These are phyloP conservation scores for Lanzia echinophila DNA, from an alignment of 2,329 filamentous ascomycete species.

Conservation along the genomic window DNA sequence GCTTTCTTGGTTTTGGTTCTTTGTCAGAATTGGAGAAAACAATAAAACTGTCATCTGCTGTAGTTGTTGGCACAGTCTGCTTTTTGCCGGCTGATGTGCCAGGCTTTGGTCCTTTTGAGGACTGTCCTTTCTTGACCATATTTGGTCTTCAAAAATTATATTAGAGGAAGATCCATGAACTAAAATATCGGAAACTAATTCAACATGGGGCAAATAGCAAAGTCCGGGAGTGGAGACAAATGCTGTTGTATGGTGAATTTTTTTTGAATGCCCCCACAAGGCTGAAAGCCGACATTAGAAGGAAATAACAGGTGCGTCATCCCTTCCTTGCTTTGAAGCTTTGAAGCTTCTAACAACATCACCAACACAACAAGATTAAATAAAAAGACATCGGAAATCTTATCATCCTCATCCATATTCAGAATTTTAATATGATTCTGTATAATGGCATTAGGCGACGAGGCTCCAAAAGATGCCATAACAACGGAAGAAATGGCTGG, in stretches of 20 bases:
- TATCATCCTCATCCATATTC: not conserved
- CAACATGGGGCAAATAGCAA: not conserved
- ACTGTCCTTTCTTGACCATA: constrained; percentile 32
- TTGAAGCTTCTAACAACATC: not conserved
- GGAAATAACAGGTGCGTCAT: constrained; percentile 3
- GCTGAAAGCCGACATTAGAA: not conserved
- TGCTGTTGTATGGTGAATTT: not conserved
- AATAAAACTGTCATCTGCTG: constrained; percentile 46
- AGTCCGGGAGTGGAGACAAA: not conserved
- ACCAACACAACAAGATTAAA: not conserved
- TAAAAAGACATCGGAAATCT: not conserved
- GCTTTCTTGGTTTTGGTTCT: constrained; percentile 33
- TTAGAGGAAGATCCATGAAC: constrained; percentile 10
- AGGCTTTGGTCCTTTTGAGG: constrained; percentile 29
- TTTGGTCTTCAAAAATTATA: constrained; percentile 14
- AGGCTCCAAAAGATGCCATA: constrained; percentile 34
- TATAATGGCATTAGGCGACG: not conserved
- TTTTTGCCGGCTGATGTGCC: constrained; percentile 26
- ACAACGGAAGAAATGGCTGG: constrained; percentile 37
- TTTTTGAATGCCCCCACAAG: constrained; percentile 1
- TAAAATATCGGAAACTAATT: not conserved
- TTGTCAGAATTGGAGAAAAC: constrained; percentile 54
- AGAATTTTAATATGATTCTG: not conserved
- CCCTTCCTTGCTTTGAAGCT: no score
- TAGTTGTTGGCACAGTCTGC: constrained; percentile 20